Evolutionary conservation across 176 grass and related monocot genomes (phyloP).

Genomic region (Aegilops speltoides): DNA sequence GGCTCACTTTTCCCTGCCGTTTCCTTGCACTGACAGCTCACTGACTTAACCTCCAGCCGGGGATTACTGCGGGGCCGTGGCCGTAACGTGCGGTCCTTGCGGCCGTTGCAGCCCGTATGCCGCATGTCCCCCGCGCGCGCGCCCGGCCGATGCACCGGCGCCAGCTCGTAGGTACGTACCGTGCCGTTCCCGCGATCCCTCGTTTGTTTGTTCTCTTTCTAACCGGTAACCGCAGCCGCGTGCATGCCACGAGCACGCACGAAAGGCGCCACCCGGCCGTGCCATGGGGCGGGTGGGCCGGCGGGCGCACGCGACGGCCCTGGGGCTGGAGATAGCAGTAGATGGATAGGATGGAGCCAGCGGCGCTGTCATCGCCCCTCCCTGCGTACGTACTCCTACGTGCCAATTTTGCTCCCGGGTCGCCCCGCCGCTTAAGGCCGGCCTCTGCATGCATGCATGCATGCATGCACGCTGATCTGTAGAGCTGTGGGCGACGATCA

Average conservation of each 20-base stretch:
- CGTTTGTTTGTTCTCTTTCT: background rate
- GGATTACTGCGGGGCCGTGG: background rate
- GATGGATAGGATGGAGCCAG: slow-evolving; percentile 9
- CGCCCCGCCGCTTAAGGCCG: background rate
- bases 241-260: background rate
- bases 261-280: background rate
- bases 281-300: background rate
- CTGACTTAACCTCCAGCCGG: background rate
- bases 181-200: background rate
- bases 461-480: background rate
- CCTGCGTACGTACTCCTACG: background rate
- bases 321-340: background rate
- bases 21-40: background rate
- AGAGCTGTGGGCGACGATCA: background rate
- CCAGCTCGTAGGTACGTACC: background rate
- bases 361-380: background rate
- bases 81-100: background rate
- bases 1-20: background rate
- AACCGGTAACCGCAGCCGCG: background rate
- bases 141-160: background rate
- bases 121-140: background rate
- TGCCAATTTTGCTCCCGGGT: slow-evolving; percentile 4
- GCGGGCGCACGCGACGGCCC: background rate
- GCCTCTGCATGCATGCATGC: background rate
- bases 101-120: background rate